Evolutionary conservation across 2,329 filamentous ascomycete genomes (phyloP).

Genomic region (Penicillium thymicola): DNA sequence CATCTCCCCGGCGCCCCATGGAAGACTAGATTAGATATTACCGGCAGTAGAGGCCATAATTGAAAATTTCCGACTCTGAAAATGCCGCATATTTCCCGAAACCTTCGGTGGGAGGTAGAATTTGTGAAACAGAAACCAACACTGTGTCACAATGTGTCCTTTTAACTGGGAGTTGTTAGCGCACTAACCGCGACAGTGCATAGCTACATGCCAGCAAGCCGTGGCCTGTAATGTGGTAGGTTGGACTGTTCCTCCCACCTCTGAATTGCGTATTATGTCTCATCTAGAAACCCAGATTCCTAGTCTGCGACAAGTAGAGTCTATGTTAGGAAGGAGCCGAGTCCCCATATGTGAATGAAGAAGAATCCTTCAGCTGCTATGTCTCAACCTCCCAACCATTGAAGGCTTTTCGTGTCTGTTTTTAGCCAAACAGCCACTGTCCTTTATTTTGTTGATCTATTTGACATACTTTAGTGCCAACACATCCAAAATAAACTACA

Average conservation of each 20-base stretch:
- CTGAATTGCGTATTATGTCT: background rate
- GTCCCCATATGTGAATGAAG: background rate
- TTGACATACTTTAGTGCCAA: background rate
- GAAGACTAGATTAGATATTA: background rate
- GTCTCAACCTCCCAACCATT: background rate
- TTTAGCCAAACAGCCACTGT: background rate
- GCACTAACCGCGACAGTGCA: conserved; percentile 12
- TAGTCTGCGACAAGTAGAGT: background rate
- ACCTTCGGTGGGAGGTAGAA: conserved; percentile 7
- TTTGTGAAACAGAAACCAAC: conserved; percentile 9
- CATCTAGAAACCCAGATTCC: background rate
- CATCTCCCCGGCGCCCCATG: background rate
- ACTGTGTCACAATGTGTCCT: background rate
- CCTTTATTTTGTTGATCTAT: background rate
- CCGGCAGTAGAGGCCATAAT: background rate
- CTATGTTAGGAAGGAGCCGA: background rate
- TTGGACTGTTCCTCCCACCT: background rate
- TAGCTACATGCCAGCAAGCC: conserved; percentile 13
- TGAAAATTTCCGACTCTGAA: background rate
- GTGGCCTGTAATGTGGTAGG: background rate
- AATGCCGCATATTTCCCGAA: conserved; percentile 10
- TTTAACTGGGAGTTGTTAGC: conserved; percentile 4
- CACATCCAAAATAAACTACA: background rate
- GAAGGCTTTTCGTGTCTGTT: background rate
- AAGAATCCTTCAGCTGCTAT: background rate